These are phyloP conservation scores for Kalaharituber pfeilii DNA, from an alignment of 2,329 filamentous ascomycete species.

Conservation along the genomic window DNA sequence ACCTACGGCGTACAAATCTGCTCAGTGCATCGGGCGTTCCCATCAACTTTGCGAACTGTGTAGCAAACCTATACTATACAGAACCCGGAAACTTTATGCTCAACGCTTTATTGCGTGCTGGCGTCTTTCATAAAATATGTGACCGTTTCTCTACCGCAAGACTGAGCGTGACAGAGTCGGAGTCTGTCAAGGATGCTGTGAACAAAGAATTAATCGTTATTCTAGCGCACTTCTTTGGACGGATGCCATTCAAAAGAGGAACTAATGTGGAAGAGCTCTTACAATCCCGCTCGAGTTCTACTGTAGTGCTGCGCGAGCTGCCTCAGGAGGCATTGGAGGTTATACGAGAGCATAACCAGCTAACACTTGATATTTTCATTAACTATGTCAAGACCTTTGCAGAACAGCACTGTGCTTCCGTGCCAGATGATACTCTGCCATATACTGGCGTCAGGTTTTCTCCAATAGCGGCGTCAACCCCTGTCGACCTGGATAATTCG, in stretches of 20 bases:
- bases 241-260: constrained; percentile 34
- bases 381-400: constrained; percentile 53
- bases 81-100: constrained; percentile 62
- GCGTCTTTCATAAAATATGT: constrained; percentile 52
- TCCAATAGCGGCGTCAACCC: constrained; percentile 2
- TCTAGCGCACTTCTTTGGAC: constrained; percentile 53
- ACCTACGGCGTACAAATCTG: constrained; percentile 50
- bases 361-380: constrained; percentile 48
- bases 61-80: constrained; percentile 58
- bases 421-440: constrained; percentile 39
- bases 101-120: constrained; percentile 52
- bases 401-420: constrained; percentile 40
- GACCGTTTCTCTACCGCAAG: constrained; percentile 17
- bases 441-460: constrained; percentile 30
- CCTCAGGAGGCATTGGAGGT: constrained; percentile 40
- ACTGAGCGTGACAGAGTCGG: constrained; percentile 28
- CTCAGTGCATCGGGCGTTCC: constrained; percentile 44
- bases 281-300: constrained; percentile 38
- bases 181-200: constrained; percentile 33
- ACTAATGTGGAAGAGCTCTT: constrained; percentile 26
- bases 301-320: constrained; percentile 41
- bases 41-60: constrained; percentile 52
- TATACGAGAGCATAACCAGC: constrained; percentile 44
- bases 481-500: constrained; percentile 9
- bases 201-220: constrained; percentile 48